A percentile compares a stretch with the other conserved stretches of the same genome.
Conservation (phyloP, 2,329 filamentous ascomycete genomes). For the Aspergillus ochraceus region DNA sequence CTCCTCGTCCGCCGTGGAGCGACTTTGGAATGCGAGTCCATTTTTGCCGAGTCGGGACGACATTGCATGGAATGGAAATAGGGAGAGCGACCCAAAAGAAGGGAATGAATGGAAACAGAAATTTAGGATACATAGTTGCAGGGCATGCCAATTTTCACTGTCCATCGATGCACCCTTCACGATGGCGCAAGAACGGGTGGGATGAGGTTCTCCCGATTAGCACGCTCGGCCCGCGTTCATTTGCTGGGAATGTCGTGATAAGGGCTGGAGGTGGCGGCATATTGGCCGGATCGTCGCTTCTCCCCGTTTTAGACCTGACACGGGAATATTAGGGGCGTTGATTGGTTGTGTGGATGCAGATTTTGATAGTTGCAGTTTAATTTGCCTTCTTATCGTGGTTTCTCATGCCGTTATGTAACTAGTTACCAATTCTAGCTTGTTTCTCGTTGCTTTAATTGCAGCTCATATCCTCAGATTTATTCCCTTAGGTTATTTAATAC, state of each 20-base stretch:
- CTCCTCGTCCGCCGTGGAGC: conserved; percentile 1
- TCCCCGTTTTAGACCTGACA: not conserved
- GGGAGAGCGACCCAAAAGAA: not conserved
- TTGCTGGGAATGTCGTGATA: conserved; percentile 30
- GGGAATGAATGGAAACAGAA: not conserved
- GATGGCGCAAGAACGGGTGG: conserved; percentile 5
- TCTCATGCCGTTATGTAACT: not conserved
- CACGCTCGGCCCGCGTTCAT: conserved; percentile 11
- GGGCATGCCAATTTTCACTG: not conserved
- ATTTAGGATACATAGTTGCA: not conserved
- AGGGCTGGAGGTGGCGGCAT: conserved; percentile 1
- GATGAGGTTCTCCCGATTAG: not conserved
- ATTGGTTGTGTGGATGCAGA: no score
- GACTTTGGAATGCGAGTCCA: conserved; percentile 5
- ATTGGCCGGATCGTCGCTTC: not conserved
- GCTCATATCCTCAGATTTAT: no score
- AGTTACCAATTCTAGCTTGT: not conserved
- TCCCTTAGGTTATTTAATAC: no score
- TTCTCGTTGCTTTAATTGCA: no score
- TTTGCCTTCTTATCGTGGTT: no score
- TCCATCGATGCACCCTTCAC: not conserved
- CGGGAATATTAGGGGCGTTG: not conserved
- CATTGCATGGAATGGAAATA: not conserved
- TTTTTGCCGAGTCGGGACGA: conserved; percentile 9
- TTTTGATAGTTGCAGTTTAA: no score